Evolutionary conservation across 352 stramenopile genomes (phyloP).

Genomic region (Vaucheria bursata): DNA sequence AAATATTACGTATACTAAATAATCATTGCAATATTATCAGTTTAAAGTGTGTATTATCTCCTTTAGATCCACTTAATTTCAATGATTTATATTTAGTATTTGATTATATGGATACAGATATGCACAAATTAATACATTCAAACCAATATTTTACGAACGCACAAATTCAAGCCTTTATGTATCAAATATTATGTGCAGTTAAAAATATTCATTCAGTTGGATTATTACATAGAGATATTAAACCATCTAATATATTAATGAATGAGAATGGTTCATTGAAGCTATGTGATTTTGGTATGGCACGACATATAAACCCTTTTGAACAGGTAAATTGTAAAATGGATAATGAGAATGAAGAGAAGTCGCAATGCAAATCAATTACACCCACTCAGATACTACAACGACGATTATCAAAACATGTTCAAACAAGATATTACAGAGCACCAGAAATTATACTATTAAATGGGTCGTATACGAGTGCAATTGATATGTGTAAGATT

Average conservation of each 20-base stretch:
- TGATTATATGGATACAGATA: constrained; percentile 71
- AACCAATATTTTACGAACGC: constrained; percentile 59
- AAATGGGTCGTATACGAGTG: constrained; percentile 57
- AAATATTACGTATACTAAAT: constrained; percentile 65
- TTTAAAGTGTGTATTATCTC: constrained; percentile 65
- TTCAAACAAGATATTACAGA: constrained; percentile 86
- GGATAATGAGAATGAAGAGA: not conserved
- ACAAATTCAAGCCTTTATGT: constrained; percentile 51
- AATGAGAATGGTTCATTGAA: constrained; percentile 83
- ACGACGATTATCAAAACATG: constrained; percentile 82
- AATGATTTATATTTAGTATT: constrained; percentile 52
- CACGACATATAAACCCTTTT: constrained; percentile 44
- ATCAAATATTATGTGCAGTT: constrained; percentile 75
- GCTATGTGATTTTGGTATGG: constrained; percentile 79
- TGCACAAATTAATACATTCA: constrained; percentile 77
- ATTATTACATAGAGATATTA: constrained; percentile 71
- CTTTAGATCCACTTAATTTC: constrained; percentile 43
- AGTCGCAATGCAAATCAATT: not conserved
- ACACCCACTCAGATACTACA: constrained; percentile 42
- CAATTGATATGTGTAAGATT: constrained; percentile 60
- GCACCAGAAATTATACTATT: constrained; percentile 85
- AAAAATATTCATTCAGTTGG: constrained; percentile 78
- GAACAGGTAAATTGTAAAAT: constrained; percentile 3
- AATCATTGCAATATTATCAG: constrained; percentile 55
- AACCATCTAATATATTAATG: constrained; percentile 88